Conservation (phyloP, 371 early-diverging fungal genomes). For the Mortierella sp. region DNA sequence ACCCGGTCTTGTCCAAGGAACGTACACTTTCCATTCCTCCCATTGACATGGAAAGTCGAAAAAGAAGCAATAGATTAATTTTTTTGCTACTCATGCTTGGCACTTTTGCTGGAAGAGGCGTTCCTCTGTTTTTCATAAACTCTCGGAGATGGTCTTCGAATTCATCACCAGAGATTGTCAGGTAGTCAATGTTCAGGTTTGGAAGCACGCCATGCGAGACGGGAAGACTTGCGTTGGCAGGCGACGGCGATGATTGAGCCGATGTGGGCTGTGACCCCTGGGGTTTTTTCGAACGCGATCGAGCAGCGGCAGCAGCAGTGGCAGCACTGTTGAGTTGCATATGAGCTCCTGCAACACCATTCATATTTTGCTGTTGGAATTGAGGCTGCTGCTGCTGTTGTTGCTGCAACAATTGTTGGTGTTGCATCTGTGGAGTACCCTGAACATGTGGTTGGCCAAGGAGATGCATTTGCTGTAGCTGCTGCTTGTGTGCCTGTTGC, state of each 20-base stretch:
- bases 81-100: slow-evolving; percentile 54
- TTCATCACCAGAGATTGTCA: slow-evolving; percentile 39
- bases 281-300: slow-evolving; percentile 17
- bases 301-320: slow-evolving; percentile 21
- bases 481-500: slow-evolving; percentile 30
- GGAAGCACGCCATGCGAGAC: slow-evolving; percentile 38
- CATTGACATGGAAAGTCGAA: slow-evolving; percentile 49
- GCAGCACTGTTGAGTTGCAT: slow-evolving; percentile 25
- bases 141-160: slow-evolving; percentile 49
- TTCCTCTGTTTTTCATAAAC: slow-evolving; percentile 43
- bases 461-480: slow-evolving; percentile 10
- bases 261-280: slow-evolving; percentile 46
- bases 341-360: slow-evolving; percentile 22
- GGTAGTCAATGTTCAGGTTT: slow-evolving; percentile 46
- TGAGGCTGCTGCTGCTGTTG: slow-evolving; percentile 37
- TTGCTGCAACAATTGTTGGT: slow-evolving; percentile 22
- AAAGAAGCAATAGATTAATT: slow-evolving; percentile 42
- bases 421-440: slow-evolving; percentile 12
- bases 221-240: slow-evolving; percentile 38
- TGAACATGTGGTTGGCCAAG: background rate
- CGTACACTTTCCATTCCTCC: slow-evolving; percentile 53
- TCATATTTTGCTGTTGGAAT: slow-evolving; percentile 35
- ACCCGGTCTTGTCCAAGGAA: background rate
- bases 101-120: slow-evolving; percentile 46
- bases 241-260: slow-evolving; percentile 42